These are phyloP conservation scores for Cladophialophora bantiana DNA, from an alignment of 2,329 filamentous ascomycete species.

Conservation along the genomic window DNA sequence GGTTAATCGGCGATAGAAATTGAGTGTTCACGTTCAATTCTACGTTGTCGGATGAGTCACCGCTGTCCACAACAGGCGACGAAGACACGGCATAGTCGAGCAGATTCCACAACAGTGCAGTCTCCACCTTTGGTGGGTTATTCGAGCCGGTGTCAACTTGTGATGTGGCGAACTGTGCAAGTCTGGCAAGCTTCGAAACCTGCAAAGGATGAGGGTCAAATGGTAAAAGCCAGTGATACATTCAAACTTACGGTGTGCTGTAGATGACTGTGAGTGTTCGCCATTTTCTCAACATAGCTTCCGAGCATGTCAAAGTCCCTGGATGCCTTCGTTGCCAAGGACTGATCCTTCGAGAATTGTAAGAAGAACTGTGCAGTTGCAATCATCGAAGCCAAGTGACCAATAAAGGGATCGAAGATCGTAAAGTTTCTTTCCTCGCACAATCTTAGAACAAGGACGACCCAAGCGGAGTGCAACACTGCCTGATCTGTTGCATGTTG, in stretches of 20 bases:
- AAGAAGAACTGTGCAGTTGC: constrained; percentile 35
- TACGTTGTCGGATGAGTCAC: constrained; percentile 29
- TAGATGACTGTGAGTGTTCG: constrained; percentile 28
- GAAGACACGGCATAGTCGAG: constrained; percentile 38
- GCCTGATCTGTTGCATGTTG: constrained; percentile 37
- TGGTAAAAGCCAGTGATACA: not conserved
- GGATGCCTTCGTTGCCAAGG: constrained; percentile 26
- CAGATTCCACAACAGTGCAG: constrained; percentile 35
- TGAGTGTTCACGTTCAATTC: constrained; percentile 37
- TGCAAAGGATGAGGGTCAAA: constrained; percentile 10
- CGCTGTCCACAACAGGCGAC: constrained; percentile 21
- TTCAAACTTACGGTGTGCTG: constrained; percentile 30
- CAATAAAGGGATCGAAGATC: constrained; percentile 36
- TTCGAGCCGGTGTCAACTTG: constrained; percentile 8
- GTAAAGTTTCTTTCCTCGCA: constrained; percentile 29
- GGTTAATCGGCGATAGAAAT: constrained; percentile 34
- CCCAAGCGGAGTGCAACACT: constrained; percentile 35
- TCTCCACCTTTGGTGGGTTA: constrained; percentile 33
- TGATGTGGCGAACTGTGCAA: constrained; percentile 25
- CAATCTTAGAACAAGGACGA: constrained; percentile 30
- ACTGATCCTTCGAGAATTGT: constrained; percentile 33
- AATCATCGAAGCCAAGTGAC: constrained; percentile 33
- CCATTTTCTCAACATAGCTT: constrained; percentile 32
- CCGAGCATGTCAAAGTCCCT: constrained; percentile 31
- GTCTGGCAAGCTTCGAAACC: constrained; percentile 26